A percentile compares a stretch with the other conserved stretches of the same genome.
These are phyloP conservation scores for Voacanga thouarsii DNA, from an alignment of 257 asterid species.

Conservation along the genomic window DNA sequence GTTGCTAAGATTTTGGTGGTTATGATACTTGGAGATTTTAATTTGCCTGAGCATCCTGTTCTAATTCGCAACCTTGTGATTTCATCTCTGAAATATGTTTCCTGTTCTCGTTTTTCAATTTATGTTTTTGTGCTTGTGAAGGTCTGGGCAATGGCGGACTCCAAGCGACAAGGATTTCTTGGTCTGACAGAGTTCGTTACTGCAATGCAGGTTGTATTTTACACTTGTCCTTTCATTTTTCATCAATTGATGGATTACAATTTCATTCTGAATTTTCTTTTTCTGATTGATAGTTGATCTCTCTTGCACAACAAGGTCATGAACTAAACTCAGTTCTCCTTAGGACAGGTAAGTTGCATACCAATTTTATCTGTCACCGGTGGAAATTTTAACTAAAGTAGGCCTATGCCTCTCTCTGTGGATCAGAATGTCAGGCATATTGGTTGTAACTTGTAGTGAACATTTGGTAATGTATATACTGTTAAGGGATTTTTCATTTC, in stretches of 20 bases:
- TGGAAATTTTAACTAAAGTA: neutral
- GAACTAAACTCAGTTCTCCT: slow-evolving; percentile 52
- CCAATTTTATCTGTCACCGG: neutral
- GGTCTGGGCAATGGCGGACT: slow-evolving; percentile 96
- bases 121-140: slow-evolving; percentile 27
- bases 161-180: slow-evolving; percentile 82
- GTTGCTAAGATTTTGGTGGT: neutral
- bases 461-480: neutral
- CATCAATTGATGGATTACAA: neutral
- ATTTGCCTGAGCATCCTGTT: neutral
- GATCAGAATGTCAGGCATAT: neutral
- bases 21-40: neutral
- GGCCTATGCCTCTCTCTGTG: neutral
- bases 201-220: slow-evolving; percentile 78
- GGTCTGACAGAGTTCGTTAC: slow-evolving; percentile 76
- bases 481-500: neutral
- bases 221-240: neutral
- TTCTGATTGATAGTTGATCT: slow-evolving; percentile 48
- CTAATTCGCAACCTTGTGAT: neutral
- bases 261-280: neutral
- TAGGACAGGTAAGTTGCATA: slow-evolving; percentile 47
- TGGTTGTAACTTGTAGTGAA: neutral
- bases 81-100: neutral
- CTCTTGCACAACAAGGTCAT: slow-evolving; percentile 83
- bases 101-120: slow-evolving; percentile 1